Conservation (phyloP, 129 eudicot genomes). For the Chrysanthemum makinoi region DNA sequence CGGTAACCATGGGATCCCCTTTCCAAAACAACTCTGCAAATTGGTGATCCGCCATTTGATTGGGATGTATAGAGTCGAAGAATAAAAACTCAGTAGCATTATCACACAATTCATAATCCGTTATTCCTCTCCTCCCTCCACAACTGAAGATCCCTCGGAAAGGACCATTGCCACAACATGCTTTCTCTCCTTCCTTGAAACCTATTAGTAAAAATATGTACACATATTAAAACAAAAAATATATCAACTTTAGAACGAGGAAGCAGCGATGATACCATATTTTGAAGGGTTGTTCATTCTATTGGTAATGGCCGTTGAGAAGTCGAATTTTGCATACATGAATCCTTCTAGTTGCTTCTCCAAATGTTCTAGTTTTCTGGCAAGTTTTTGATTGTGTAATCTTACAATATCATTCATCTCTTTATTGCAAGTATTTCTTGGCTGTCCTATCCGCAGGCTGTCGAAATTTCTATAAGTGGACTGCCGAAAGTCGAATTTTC, state of each 20-base stretch:
- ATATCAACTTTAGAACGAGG: background rate
- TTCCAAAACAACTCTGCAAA: conserved; percentile 17
- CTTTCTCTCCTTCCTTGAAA: conserved; percentile 37
- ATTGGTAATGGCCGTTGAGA: conserved; percentile 13
- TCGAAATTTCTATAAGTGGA: too few relatives aligned
- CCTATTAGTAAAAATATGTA: conserved; percentile 19
- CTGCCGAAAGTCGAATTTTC: conserved; percentile 41
- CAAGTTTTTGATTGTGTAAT: conserved; percentile 31
- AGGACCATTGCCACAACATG: conserved; percentile 52
- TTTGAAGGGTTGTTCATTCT: conserved; percentile 31
- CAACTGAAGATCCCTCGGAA: conserved; percentile 36
- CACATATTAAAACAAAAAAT: background rate
- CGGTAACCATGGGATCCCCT: too few relatives aligned
- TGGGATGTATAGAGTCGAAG: background rate
- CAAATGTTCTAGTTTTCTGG: conserved; percentile 2
- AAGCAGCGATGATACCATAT: conserved; percentile 39
- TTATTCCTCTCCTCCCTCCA: conserved; percentile 30
- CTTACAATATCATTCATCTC: conserved; percentile 24
- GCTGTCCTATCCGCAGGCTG: conserved; percentile 11
- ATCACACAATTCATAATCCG: conserved; percentile 33
- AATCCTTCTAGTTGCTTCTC: conserved; percentile 38
- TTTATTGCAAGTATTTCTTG: conserved; percentile 29
- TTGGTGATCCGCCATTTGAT: too few relatives aligned
- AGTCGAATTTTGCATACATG: conserved; percentile 32
- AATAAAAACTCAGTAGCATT: conserved; percentile 26